Evolutionary conservation across 345 rosid species (phyloP).

Genomic region (Citropsis articulata): DNA sequence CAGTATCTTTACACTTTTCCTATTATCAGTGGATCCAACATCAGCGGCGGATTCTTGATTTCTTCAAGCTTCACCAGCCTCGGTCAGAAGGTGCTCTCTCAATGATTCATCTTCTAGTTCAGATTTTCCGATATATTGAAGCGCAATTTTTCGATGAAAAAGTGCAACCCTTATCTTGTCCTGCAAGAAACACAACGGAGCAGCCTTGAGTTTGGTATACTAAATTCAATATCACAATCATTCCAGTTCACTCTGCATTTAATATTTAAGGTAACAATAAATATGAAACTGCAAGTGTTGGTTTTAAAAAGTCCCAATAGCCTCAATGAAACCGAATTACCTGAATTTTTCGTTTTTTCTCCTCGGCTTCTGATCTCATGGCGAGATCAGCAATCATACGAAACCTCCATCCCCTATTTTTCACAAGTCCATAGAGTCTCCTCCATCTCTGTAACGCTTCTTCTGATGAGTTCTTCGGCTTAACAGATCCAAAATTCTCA

Average conservation of each 20-base stretch:
- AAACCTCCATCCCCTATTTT: conserved; percentile 72
- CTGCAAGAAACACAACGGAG: too few relatives aligned
- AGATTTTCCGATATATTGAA: too few relatives aligned
- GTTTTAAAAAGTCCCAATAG: too few relatives aligned
- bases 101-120: too few relatives aligned
- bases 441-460: conserved; percentile 93
- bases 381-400: conserved; percentile 77
- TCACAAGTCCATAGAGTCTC: conserved; percentile 74
- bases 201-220: too few relatives aligned
- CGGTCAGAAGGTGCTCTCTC: too few relatives aligned
- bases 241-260: too few relatives aligned
- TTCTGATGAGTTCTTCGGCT: conserved; percentile 85
- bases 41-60: background rate
- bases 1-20: background rate
- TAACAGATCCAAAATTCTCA: conserved; percentile 70
- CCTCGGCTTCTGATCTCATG: conserved; percentile 70
- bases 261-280: too few relatives aligned
- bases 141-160: accelerated
- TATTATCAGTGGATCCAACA: background rate
- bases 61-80: background rate
- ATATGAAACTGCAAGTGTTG: too few relatives aligned
- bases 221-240: too few relatives aligned
- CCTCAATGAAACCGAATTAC: too few relatives aligned
- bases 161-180: too few relatives aligned
- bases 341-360: accelerated